Percentiles rank a stretch among this genome's conserved stretches.
phyloP scores from a whole-genome alignment of 2,329 filamentous ascomycete species.

The Pestalotiopsis sp. region DNA sequence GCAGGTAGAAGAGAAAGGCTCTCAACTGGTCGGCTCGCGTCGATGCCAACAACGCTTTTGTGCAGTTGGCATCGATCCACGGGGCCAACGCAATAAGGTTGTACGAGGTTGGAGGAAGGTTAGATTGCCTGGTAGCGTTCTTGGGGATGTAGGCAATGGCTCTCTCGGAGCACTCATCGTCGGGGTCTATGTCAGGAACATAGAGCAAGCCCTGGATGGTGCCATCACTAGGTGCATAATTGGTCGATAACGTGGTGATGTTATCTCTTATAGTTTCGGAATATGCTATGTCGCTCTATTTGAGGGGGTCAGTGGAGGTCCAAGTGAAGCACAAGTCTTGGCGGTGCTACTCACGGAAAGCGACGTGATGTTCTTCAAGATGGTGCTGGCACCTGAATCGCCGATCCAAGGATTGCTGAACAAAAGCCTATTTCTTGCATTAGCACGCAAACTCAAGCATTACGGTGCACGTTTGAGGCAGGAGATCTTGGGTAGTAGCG shows the following conservation, averaged over 20 bases:
- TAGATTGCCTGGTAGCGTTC: slow-evolving; percentile 73
- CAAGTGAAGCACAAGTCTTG: not conserved
- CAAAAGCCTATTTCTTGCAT: slow-evolving; percentile 47
- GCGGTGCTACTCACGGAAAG: slow-evolving; percentile 48
- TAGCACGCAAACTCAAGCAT: slow-evolving; percentile 19
- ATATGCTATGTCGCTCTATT: slow-evolving; percentile 50
- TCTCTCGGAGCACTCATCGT: slow-evolving; percentile 64
- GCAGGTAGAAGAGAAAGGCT: slow-evolving; percentile 66
- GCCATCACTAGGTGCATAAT: slow-evolving; percentile 61
- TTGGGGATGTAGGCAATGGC: slow-evolving; percentile 69
- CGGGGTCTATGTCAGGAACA: slow-evolving; percentile 68
- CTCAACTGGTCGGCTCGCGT: slow-evolving; percentile 61
- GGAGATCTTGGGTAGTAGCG: not conserved
- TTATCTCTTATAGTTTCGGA: slow-evolving; percentile 55
- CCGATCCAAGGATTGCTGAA: slow-evolving; percentile 63
- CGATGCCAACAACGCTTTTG: slow-evolving; percentile 69
- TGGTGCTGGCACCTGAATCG: slow-evolving; percentile 52
- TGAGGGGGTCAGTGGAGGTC: not conserved
- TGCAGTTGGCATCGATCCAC: slow-evolving; percentile 78
- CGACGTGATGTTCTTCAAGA: slow-evolving; percentile 60
- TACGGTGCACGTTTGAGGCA: not conserved
- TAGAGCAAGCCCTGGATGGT: slow-evolving; percentile 81
- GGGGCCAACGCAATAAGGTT: slow-evolving; percentile 82
- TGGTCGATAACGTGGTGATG: slow-evolving; percentile 76
- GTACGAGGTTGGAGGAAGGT: slow-evolving; percentile 71